Percentiles rank a stretch among this genome's conserved stretches.
These are phyloP conservation scores for Panicum virgatum DNA, from an alignment of 202 grass and related monocot species.

Conservation along the genomic window DNA sequence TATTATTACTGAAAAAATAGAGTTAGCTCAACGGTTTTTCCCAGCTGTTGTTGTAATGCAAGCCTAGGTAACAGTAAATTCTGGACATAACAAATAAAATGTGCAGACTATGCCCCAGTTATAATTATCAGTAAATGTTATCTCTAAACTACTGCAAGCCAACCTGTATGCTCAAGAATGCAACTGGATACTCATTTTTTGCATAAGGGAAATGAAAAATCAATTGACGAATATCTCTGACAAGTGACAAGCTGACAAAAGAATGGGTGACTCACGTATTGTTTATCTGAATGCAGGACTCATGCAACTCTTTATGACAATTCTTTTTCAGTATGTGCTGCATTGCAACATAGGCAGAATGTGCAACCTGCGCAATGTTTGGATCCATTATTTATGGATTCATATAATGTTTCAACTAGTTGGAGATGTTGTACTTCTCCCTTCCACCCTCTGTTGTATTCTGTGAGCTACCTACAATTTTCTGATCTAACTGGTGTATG, in stretches of 20 bases:
- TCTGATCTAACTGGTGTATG: not conserved
- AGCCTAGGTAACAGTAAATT: not conserved
- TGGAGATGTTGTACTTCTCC: conserved; percentile 2
- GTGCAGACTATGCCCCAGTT: conserved; percentile 12
- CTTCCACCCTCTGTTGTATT: not conserved
- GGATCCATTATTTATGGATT: not conserved
- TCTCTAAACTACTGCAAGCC: conserved; percentile 27
- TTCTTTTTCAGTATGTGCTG: not conserved
- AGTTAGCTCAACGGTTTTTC: not conserved
- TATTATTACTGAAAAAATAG: not conserved
- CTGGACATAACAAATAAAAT: conserved; percentile 29
- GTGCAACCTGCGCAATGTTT: not conserved
- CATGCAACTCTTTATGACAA: conserved; percentile 15
- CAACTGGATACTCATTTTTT: conserved; percentile 21
- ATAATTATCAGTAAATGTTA: conserved; percentile 19
- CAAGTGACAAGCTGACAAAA: conserved; percentile 17
- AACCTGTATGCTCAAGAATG: conserved; percentile 37
- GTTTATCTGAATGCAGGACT: conserved; percentile 24
- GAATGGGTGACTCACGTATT: conserved; percentile 15
- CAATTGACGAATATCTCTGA: conserved; percentile 23
- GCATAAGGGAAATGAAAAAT: conserved; percentile 13
- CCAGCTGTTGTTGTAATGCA: not conserved
- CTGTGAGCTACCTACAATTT: not conserved
- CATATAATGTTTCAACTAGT: conserved; percentile 13
- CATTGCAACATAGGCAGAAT: not conserved